These are phyloP conservation scores for Sclerotinia nivalis DNA, from an alignment of 2,329 filamentous ascomycete genomes.

Conservation along the genomic window DNA sequence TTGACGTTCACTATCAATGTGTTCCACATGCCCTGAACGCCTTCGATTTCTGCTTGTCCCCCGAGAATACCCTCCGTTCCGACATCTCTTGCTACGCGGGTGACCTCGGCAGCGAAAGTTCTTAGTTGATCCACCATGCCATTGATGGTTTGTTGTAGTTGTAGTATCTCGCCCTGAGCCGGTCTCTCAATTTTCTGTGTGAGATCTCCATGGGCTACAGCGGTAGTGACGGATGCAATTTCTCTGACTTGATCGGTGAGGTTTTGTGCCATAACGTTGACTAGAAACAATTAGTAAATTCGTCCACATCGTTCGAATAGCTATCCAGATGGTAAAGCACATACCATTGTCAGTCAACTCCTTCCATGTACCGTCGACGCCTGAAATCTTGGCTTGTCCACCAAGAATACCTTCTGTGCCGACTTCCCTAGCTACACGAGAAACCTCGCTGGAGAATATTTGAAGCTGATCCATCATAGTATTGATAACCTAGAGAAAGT, in stretches of 20 bases:
- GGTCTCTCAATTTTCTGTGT: slow-evolving; percentile 83
- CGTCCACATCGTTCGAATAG: neutral
- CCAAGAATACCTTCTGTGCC: slow-evolving; percentile 93
- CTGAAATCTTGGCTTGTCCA: slow-evolving; percentile 89
- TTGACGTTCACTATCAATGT: slow-evolving; percentile 84
- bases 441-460: slow-evolving; percentile 95
- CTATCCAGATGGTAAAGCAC: slow-evolving; percentile 25
- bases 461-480: slow-evolving; percentile 99
- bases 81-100: slow-evolving; percentile 78
- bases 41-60: slow-evolving; percentile 79
- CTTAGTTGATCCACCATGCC: slow-evolving; percentile 86
- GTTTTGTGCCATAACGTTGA: slow-evolving; percentile 83
- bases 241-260: slow-evolving; percentile 82
- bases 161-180: slow-evolving; percentile 77
- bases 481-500: slow-evolving; percentile 63
- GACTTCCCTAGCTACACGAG: slow-evolving; percentile 89
- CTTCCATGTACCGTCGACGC: slow-evolving; percentile 96
- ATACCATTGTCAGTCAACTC: slow-evolving; percentile 85
- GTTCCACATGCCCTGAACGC: slow-evolving; percentile 87
- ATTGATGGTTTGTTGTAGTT: slow-evolving; percentile 83
- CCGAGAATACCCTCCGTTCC: slow-evolving; percentile 82
- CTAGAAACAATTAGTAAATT: slow-evolving; percentile 44
- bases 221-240: slow-evolving; percentile 81
- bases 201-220: slow-evolving; percentile 78
- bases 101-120: slow-evolving; percentile 82